phyloP scores from a whole-genome alignment of 2,329 filamentous ascomycete genomes.

The Plenodomus biglobosus region DNA sequence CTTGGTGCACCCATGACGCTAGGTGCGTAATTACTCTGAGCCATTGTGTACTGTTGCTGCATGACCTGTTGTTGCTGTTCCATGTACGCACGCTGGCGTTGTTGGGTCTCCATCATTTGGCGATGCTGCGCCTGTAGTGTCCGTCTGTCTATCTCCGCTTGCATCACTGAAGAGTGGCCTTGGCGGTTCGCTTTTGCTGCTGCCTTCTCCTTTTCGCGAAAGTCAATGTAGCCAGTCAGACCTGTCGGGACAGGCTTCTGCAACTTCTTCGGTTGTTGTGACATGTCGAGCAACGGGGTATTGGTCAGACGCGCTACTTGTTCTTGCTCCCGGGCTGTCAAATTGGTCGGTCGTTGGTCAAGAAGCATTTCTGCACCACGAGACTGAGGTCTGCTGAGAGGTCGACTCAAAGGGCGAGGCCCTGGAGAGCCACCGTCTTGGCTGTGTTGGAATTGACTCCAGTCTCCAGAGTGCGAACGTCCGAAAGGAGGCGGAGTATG shows the following conservation, averaged over 20 bases:
- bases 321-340: slow-evolving; percentile 88
- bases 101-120: slow-evolving; percentile 32
- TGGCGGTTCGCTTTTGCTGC: slow-evolving; percentile 35
- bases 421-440: slow-evolving; percentile 25
- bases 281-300: slow-evolving; percentile 71
- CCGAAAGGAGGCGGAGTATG: slow-evolving; percentile 48
- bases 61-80: slow-evolving; percentile 28
- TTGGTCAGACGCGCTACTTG: slow-evolving; percentile 82
- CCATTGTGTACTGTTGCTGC: slow-evolving; percentile 28
- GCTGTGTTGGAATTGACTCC: slow-evolving; percentile 44
- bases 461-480: slow-evolving; percentile 50
- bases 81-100: slow-evolving; percentile 29
- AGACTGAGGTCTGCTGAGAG: slow-evolving; percentile 54
- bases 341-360: slow-evolving; percentile 57
- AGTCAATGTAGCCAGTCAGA: slow-evolving; percentile 77
- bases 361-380: slow-evolving; percentile 59
- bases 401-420: slow-evolving; percentile 34
- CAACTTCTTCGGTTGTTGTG: slow-evolving; percentile 47
- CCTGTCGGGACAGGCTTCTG: slow-evolving; percentile 52
- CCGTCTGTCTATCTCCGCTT: slow-evolving; percentile 41
- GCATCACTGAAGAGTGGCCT: slow-evolving; percentile 34
- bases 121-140: slow-evolving; percentile 36
- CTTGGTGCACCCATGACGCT: slow-evolving; percentile 13
- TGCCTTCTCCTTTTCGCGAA: slow-evolving; percentile 72
- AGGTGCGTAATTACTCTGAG: slow-evolving; percentile 25